Percentiles rank a stretch among this genome's conserved stretches.
Evolutionary conservation across 2,329 filamentous ascomycete species (phyloP).

Genomic region (Paecilomyces niveus): DNA sequence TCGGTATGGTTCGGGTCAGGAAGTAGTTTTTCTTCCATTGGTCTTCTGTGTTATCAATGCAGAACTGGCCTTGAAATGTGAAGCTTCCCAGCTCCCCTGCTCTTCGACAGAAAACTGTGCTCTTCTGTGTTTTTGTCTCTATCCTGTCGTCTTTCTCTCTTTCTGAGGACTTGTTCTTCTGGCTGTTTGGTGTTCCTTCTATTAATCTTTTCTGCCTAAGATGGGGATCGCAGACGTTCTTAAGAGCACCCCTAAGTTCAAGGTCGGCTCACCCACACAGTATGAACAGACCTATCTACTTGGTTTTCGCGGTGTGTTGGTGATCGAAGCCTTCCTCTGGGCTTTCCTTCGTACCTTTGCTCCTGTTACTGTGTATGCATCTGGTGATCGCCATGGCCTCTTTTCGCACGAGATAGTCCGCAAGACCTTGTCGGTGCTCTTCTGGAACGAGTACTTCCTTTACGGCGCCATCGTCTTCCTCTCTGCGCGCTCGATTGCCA

Average conservation of each 20-base stretch:
- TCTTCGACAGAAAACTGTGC: not conserved
- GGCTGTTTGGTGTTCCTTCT: not conserved
- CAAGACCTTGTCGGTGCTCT: constrained; percentile 38
- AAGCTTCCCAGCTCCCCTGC: not conserved
- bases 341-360: constrained; percentile 40
- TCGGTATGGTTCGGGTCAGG: not conserved
- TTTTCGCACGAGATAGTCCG: constrained; percentile 36
- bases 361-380: constrained; percentile 34
- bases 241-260: not conserved
- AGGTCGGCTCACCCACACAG: not conserved
- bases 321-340: constrained; percentile 38
- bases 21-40: not conserved
- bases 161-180: not conserved
- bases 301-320: constrained; percentile 38
- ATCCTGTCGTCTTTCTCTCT: not conserved
- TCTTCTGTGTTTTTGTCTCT: not conserved
- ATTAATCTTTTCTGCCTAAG: not conserved
- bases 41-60: not conserved
- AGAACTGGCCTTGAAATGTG: not conserved
- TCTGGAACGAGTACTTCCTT: constrained; percentile 41
- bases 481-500: constrained; percentile 35
- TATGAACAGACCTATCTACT: constrained; percentile 24
- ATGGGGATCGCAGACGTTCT: not conserved
- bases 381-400: constrained; percentile 26
- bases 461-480: constrained; percentile 41